These are phyloP conservation scores for Bruguiera sexangula DNA, from an alignment of 345 rosid genomes.

Conservation along the genomic window DNA sequence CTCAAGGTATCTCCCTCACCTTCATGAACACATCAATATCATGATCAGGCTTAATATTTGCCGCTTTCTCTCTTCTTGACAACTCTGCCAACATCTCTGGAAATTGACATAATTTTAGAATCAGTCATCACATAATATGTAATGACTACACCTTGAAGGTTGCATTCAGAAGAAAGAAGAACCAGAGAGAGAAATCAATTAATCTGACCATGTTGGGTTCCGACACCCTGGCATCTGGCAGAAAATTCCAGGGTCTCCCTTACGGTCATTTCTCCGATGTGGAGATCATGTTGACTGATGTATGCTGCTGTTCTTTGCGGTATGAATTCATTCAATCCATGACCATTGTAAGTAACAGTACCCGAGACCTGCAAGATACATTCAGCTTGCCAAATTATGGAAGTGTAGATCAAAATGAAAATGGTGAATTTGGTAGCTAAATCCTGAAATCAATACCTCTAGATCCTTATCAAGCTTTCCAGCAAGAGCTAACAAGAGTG, in stretches of 20 bases:
- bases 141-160: neutral
- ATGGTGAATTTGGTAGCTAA: neutral
- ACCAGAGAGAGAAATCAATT: neutral
- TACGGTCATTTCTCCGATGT: constrained; percentile 60
- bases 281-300: constrained; percentile 65
- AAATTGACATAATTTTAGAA: neutral
- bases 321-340: constrained; percentile 50
- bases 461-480: too few species aligned
- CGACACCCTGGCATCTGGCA: constrained; percentile 62
- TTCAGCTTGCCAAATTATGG: neutral
- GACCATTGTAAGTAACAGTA: constrained; percentile 62
- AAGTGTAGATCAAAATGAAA: neutral
- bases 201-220: constrained; percentile 55
- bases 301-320: constrained; percentile 70
- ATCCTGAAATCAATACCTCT: constrained; percentile 30
- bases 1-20: constrained; percentile 30
- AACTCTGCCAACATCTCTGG: constrained; percentile 69
- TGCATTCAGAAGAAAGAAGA: neutral
- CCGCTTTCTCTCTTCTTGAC: constrained; percentile 72
- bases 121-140: neutral
- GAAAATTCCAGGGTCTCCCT: constrained; percentile 78
- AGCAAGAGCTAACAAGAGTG: too few species aligned
- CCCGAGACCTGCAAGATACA: constrained; percentile 47
- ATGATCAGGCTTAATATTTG: constrained; percentile 74
- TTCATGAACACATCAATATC: constrained; percentile 83